Base-by-base conservation (phyloP, 2,329 filamentous ascomycete species). In the Coniochaeta sp. region DNA sequence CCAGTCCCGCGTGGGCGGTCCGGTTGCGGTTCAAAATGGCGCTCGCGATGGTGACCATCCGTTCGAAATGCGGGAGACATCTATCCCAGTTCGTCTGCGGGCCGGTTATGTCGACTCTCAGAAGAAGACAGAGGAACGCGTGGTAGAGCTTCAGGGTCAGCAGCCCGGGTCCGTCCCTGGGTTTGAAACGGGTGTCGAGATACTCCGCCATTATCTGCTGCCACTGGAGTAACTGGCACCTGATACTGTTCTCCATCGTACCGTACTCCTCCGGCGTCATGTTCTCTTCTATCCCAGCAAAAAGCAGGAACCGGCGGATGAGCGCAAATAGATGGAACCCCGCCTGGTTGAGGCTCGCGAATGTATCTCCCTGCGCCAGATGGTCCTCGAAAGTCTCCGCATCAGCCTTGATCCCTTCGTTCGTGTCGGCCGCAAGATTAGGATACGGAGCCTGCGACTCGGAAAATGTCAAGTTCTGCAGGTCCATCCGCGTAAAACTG, bases 401-500 rank as follows among this genome's bases (percentile, higher is more conserved):
- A 9, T 35, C n/a, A 3, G 32, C 32, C 32, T 16, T 16, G n/a
- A 35, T 16, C n/a, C 48, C 33, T 18, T 26, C 51, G 40, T 59
- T 35, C 10, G n/a, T 16, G 13, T 13, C 32, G 64, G 10, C 59
- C 58, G 52, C 67, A 68, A 35, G 6, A 35, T 35, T 16, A 6
- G 32, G 32, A 18, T 35, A 35, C 1, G 66, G 66, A 3, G 63
- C 62, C 4, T 54, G 58, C 0, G 58, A 60, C 27, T 69, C 67
- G 2, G 58, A 61, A 38, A 69, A 67, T 0, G 65, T 61, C 61
- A 68, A 63, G 55, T 63, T 63, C 33, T 66, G 62, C 5, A 70
- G 22, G 38, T 69, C 66, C n/a, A 69, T 48, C 2, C 66, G 58
- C 3, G 60, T 60, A 2, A 70, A 26, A 2, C 53, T 56, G 28